A percentile compares a stretch with the other conserved stretches of the same genome.
These are phyloP conservation scores for Alloteropsis angusta DNA, from an alignment of 202 grass and related monocot species.

Conservation along the genomic window DNA sequence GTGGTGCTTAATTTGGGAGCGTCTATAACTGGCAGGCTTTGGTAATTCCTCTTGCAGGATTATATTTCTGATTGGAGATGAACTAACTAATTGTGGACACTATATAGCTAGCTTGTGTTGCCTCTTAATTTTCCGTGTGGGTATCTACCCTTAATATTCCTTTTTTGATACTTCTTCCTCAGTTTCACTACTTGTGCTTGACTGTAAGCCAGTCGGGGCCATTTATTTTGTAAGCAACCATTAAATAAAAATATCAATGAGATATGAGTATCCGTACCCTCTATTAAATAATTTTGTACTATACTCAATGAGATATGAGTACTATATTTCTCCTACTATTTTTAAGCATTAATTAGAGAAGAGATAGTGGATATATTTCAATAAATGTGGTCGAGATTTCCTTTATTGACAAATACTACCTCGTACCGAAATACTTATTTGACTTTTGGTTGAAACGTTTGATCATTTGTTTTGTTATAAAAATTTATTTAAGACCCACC, in stretches of 20 bases:
- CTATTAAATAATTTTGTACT: too few relatives aligned
- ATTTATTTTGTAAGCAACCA: neutral
- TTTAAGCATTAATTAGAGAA: neutral
- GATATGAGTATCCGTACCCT: neutral
- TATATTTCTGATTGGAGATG: neutral
- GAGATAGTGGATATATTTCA: neutral
- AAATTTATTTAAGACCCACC: too few relatives aligned
- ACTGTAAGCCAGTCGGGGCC: neutral
- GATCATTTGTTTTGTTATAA: too few relatives aligned
- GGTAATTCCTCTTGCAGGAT: neutral
- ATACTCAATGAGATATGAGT: too few relatives aligned
- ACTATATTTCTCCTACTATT: neutral
- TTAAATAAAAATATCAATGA: neutral
- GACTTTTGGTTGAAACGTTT: too few relatives aligned
- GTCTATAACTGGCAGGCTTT: neutral
- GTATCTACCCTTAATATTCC: neutral
- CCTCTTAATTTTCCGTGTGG: neutral
- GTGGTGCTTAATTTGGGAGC: slow-evolving; percentile 15
- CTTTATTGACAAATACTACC: too few relatives aligned
- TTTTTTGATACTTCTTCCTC: neutral
- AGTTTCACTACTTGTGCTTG: neutral
- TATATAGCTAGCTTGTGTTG: neutral
- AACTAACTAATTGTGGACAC: neutral
- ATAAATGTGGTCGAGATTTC: neutral
- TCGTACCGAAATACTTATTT: too few relatives aligned